These are phyloP conservation scores for Claviceps paspali DNA, from an alignment of 2,329 filamentous ascomycete genomes.

Conservation along the genomic window DNA sequence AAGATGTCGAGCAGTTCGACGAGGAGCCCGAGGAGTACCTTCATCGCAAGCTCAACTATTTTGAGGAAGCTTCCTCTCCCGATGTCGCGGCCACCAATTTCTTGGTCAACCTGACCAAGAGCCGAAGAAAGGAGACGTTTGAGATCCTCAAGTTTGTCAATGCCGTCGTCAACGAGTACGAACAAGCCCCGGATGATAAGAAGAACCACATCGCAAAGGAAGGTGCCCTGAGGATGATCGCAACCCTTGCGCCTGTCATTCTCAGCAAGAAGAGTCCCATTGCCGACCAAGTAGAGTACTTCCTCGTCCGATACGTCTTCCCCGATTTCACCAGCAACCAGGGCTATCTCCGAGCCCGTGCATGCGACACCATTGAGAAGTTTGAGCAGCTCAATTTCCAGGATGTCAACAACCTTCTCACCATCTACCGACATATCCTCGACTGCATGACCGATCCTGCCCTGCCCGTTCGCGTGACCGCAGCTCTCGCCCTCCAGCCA, in stretches of 20 bases:
- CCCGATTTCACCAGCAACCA: conserved; percentile 89
- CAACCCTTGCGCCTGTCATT: conserved; percentile 83
- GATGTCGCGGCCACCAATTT: conserved; percentile 96
- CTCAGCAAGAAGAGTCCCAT: conserved; percentile 97
- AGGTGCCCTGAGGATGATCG: conserved; percentile 92
- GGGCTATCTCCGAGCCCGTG: conserved; percentile 83
- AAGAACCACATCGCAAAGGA: conserved; percentile 95
- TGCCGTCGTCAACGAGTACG: conserved; percentile 84
- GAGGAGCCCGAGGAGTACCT: conserved; percentile 93
- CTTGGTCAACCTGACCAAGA: conserved; percentile 85
- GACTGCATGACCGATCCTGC: conserved; percentile 94
- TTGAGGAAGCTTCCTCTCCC: conserved; percentile 88
- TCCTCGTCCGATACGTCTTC: conserved; percentile 95
- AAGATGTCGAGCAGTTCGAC: conserved; percentile 87
- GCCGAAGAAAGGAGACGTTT: conserved; percentile 88
- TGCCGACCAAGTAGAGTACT: conserved; percentile 93
- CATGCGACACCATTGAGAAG: conserved; percentile 95
- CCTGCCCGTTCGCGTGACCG: conserved; percentile 85
- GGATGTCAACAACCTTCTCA: conserved; percentile 85
- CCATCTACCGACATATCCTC: conserved; percentile 92
- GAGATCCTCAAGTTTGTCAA: conserved; percentile 92
- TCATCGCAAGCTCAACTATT: conserved; percentile 93
- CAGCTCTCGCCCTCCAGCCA: conserved; percentile 83
- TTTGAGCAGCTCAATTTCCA: conserved; percentile 96
- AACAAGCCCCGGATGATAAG: conserved; percentile 65